Evolutionary conservation across 805 yeast species (phyloP).

Genomic region (Lipomyces sp.): DNA sequence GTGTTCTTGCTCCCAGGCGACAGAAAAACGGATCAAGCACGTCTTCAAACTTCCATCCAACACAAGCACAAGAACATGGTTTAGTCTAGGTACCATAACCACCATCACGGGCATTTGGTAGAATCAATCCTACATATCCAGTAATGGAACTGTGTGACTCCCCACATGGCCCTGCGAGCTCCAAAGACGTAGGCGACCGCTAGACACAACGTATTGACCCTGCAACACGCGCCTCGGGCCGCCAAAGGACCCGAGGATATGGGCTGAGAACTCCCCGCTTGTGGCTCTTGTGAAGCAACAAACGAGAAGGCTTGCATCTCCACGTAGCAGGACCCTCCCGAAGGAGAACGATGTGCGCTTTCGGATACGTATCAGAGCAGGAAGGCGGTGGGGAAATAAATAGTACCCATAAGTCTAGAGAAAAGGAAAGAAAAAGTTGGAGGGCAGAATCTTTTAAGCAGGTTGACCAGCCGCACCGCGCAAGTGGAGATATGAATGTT

Average conservation of each 20-base stretch:
- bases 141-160: conserved; percentile 27
- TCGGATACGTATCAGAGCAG: neutral
- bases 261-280: no score
- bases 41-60: conserved; percentile 18
- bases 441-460: no score
- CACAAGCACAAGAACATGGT: conserved; percentile 25
- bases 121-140: conserved; percentile 9
- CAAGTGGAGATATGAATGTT: no score
- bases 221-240: no score
- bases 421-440: no score
- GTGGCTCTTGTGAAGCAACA: conserved; percentile 4
- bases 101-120: conserved; percentile 16
- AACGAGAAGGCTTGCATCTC: conserved; percentile 12
- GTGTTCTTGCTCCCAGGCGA: conserved; percentile 28
- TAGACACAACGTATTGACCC: no score
- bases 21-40: conserved; percentile 5
- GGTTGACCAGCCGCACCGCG: no score
- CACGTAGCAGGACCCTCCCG: no score
- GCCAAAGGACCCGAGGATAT: no score
- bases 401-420: no score
- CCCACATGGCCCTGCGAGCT: conserved; percentile 2
- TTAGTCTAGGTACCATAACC: conserved; percentile 27
- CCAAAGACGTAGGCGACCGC: conserved; percentile 1
- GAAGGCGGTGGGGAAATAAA: no score
- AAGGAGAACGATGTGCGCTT: no score